Evolutionary conservation across 352 stramenopile species (phyloP).

Genomic region (Pythium dissotocum): DNA sequence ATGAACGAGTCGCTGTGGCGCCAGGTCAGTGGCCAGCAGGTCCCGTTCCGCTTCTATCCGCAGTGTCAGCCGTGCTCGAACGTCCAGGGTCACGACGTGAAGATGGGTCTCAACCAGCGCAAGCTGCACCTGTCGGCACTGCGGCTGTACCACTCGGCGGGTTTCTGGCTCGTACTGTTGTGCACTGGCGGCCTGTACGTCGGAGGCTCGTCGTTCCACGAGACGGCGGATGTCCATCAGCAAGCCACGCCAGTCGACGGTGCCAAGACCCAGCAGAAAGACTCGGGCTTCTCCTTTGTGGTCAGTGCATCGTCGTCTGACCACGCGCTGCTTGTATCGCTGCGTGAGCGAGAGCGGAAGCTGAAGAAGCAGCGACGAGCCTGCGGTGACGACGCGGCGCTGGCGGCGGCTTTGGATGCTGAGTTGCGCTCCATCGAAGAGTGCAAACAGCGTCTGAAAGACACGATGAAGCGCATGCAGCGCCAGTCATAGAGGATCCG

Average conservation of each 20-base stretch:
- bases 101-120: slow-evolving; percentile 62
- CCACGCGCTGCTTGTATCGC: slow-evolving; percentile 47
- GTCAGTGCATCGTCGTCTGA: slow-evolving; percentile 35
- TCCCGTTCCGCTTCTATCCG: slow-evolving; percentile 79
- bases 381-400: slow-evolving; percentile 18
- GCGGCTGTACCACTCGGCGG: slow-evolving; percentile 74
- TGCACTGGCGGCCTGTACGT: slow-evolving; percentile 75
- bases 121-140: slow-evolving; percentile 64
- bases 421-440: slow-evolving; percentile 53
- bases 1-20: slow-evolving; percentile 48
- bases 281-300: not conserved
- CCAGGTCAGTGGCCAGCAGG: slow-evolving; percentile 44
- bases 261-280: not conserved
- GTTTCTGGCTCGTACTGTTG: slow-evolving; percentile 81
- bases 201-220: slow-evolving; percentile 64
- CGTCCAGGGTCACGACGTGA: slow-evolving; percentile 62
- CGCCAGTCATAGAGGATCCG: not conserved
- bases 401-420: slow-evolving; percentile 43
- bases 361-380: slow-evolving; percentile 37
- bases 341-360: slow-evolving; percentile 59
- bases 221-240: slow-evolving; percentile 51
- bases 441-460: slow-evolving; percentile 63
- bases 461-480: slow-evolving; percentile 44
- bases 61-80: slow-evolving; percentile 86
- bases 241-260: not conserved